Evolutionary conservation across 768 basidiomycete species (phyloP), one percentile per base, ranked within the genome.

Genomic region (Amanita inopinata): DNA sequence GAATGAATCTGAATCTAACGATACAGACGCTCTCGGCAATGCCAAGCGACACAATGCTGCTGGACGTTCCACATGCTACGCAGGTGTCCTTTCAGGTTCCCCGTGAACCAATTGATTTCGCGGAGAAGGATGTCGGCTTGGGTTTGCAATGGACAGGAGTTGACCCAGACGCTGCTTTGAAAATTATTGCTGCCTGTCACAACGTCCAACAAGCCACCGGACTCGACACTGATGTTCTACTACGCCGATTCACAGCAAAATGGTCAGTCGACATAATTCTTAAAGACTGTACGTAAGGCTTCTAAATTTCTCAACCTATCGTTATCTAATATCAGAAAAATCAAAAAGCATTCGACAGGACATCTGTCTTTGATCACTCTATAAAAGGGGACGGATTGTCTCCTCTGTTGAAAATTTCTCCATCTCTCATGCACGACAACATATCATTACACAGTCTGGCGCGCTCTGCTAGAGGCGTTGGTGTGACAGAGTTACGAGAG

Each of bases 351-450:
- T 63, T 76, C 23, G 80, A 83, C 51, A 65, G 64, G 38, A 66
- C 70, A 10, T 61, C 66, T 9, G 61, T 59, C 9, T 76, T 72
- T 46, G 79, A 88, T 15, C 54, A 67, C 6, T 71, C 74, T 15
- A 50, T 69, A 14, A 70, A 82, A 17, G 74, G 74, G 43, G 84
- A 89, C 50, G 78, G 78, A 10, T 63, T 82, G 30, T 77, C 83
- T 2, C 82, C 85, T 2, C 70, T 90, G 32, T 71, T 88, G 40
- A 86, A 79, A 56, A 76, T 91, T 24, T 83, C 87, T 4, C 87
- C 87, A 24, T 80, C 83, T 11, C 65, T 94, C 48, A 94, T 92
- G 87, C 81, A 86, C 50, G 86, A 92, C 53, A 94, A 94, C 57
- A 67, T 88, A 24, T 94, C 92, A 4, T 67, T 90, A 43, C 85